These are phyloP conservation scores for Triangularia setosa DNA, from an alignment of 2,329 filamentous ascomycete genomes.

Conservation along the genomic window DNA sequence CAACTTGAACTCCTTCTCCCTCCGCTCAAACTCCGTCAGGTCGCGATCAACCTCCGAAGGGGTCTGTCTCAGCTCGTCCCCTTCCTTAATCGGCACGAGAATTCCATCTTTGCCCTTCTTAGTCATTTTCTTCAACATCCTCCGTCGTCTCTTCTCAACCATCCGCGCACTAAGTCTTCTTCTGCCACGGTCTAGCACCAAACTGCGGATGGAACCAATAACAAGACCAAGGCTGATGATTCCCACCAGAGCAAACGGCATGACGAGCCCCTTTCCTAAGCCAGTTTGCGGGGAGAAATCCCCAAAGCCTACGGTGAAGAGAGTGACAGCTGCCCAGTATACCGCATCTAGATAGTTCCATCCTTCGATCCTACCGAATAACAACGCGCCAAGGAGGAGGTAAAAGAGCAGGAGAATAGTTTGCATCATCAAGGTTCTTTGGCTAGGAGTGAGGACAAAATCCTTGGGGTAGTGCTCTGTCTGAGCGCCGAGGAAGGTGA, in stretches of 20 bases:
- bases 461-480: conserved; percentile 68
- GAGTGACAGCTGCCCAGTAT: conserved; percentile 73
- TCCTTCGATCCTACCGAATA: conserved; percentile 68
- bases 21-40: conserved; percentile 52
- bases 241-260: conserved; percentile 79
- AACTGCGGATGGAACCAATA: conserved; percentile 70
- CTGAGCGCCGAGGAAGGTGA: conserved; percentile 76
- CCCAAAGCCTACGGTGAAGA: conserved; percentile 63
- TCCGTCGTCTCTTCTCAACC: conserved; percentile 55
- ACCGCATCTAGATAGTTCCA: conserved; percentile 76
- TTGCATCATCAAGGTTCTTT: conserved; percentile 85
- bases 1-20: conserved; percentile 67
- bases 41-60: conserved; percentile 19
- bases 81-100: conserved; percentile 44
- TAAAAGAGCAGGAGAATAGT: conserved; percentile 83
- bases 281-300: conserved; percentile 47
- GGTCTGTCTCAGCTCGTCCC: conserved; percentile 14
- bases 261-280: conserved; percentile 65
- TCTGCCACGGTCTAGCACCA: conserved; percentile 56
- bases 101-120: conserved; percentile 44
- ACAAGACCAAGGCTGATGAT: conserved; percentile 82
- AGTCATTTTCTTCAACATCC: conserved; percentile 43
- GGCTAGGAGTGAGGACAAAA: conserved; percentile 73
- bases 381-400: conserved; percentile 69
- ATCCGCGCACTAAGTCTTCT: conserved; percentile 53